These are phyloP conservation scores for Botryosphaeria dothidea DNA, from an alignment of 2,329 filamentous ascomycete species.

Conservation along the genomic window DNA sequence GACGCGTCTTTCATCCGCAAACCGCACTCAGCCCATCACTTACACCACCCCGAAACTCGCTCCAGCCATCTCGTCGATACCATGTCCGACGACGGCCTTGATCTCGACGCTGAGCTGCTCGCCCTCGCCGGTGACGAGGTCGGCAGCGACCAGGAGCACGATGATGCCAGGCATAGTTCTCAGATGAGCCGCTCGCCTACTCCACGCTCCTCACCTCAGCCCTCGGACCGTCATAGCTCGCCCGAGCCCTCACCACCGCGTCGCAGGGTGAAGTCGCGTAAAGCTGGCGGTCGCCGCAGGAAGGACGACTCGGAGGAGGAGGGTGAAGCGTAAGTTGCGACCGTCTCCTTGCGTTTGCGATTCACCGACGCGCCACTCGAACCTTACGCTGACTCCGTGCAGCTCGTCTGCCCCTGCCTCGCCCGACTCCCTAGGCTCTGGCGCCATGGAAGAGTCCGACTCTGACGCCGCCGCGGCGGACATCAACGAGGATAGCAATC, in stretches of 20 bases:
- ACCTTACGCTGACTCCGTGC: not conserved
- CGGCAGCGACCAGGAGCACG: conserved; percentile 52
- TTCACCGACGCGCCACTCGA: not conserved
- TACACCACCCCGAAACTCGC: not conserved
- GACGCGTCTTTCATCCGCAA: conserved; percentile 1
- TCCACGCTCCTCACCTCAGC: conserved; percentile 37
- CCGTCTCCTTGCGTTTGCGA: not conserved
- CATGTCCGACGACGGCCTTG: conserved; percentile 67
- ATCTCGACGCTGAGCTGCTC: conserved; percentile 87
- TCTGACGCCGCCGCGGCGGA: conserved; percentile 50
- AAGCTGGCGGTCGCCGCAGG: conserved; percentile 46
- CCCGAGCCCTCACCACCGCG: conserved; percentile 48
- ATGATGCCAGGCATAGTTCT: conserved; percentile 50
- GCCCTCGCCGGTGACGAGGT: conserved; percentile 75
- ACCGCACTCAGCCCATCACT: not conserved
- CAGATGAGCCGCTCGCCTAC: conserved; percentile 58
- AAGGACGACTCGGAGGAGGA: conserved; percentile 59
- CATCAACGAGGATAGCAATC: conserved; percentile 59
- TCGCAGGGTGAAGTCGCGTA: conserved; percentile 50
- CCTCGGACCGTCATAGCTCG: conserved; percentile 31
- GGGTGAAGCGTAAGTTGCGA: conserved; percentile 73
- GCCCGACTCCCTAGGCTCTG: conserved; percentile 75
- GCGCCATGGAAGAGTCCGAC: conserved; percentile 82
- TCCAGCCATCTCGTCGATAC: conserved; percentile 18
- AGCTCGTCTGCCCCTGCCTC: conserved; percentile 71